Evolutionary conservation across 805 yeast genomes (phyloP).

Genomic region (Jamesozyma hellenica): DNA sequence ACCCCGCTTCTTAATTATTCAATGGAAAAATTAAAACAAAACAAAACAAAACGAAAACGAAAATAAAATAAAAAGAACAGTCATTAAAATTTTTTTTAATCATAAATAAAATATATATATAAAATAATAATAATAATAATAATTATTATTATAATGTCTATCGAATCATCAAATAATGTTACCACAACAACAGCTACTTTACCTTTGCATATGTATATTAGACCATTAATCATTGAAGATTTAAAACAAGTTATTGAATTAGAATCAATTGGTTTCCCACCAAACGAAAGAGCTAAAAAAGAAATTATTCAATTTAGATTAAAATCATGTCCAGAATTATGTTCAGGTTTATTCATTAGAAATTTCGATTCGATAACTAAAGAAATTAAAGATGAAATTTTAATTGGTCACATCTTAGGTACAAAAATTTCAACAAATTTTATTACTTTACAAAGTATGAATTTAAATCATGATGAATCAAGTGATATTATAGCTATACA

Average conservation of each 20-base stretch:
- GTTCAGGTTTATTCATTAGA: conserved; percentile 79
- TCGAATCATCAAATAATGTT: no score
- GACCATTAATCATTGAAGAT: conserved; percentile 77
- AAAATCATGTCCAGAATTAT: conserved; percentile 76
- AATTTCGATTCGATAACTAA: conserved; percentile 36
- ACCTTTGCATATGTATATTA: conserved; percentile 54
- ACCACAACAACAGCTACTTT: conserved; percentile 22
- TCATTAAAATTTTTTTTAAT: no score
- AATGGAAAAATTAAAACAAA: no score
- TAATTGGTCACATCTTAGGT: conserved; percentile 74
- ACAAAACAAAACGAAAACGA: no score
- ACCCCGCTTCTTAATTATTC: no score
- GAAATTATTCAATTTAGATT: conserved; percentile 63
- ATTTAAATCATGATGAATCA: conserved; percentile 49
- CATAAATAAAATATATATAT: no score
- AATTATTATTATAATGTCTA: no score
- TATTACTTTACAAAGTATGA: conserved; percentile 27
- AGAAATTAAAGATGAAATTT: conserved; percentile 40
- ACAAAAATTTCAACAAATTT: conserved; percentile 45
- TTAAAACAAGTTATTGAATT: conserved; percentile 47
- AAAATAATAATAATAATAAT: no score
- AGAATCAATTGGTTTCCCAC: conserved; percentile 63
- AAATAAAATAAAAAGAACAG: no score
- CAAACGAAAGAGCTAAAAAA: conserved; percentile 54
- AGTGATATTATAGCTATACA: conserved; percentile 74